Conservation (phyloP, 2,329 filamentous ascomycete species). For the Verticillium albo-atrum region DNA sequence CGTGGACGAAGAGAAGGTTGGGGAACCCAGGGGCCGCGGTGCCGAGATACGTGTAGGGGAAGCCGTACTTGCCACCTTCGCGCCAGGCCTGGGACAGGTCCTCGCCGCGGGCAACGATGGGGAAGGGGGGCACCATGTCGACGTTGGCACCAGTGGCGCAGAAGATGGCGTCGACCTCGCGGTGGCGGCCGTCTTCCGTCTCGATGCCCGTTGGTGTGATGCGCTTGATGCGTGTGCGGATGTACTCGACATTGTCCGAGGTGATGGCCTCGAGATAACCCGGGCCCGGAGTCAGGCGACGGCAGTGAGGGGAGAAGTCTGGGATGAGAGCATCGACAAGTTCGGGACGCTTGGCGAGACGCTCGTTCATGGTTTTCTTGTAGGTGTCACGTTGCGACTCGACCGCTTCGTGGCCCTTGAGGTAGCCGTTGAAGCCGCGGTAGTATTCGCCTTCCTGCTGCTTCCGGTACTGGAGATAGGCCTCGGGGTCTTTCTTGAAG, state of each 20-base stretch:
- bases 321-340: conserved; percentile 53
- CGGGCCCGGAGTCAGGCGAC: conserved; percentile 60
- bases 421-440: conserved; percentile 48
- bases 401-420: conserved; percentile 49
- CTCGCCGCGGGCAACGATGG: conserved; percentile 49
- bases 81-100: conserved; percentile 55
- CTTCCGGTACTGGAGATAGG: conserved; percentile 57
- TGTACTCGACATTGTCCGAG: conserved; percentile 58
- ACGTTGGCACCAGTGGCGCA: conserved; percentile 65
- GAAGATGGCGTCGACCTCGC: conserved; percentile 60
- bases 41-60: conserved; percentile 65
- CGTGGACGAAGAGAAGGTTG: conserved; percentile 61
- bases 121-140: conserved; percentile 54
- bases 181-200: conserved; percentile 49
- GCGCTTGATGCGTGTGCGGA: conserved; percentile 49
- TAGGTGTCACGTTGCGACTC: conserved; percentile 40
- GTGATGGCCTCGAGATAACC: conserved; percentile 63
- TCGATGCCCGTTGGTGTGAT: conserved; percentile 58
- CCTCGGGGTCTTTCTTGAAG: conserved; percentile 54
- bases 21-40: conserved; percentile 61
- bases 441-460: conserved; percentile 58
- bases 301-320: conserved; percentile 60
- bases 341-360: conserved; percentile 49
- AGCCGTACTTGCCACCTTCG: conserved; percentile 49
- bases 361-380: conserved; percentile 46